Percentiles rank a stretch among this genome's conserved stretches.
phyloP scores from a whole-genome alignment of 139 green algal species.

The Protoeuglena noctilucae region DNA sequence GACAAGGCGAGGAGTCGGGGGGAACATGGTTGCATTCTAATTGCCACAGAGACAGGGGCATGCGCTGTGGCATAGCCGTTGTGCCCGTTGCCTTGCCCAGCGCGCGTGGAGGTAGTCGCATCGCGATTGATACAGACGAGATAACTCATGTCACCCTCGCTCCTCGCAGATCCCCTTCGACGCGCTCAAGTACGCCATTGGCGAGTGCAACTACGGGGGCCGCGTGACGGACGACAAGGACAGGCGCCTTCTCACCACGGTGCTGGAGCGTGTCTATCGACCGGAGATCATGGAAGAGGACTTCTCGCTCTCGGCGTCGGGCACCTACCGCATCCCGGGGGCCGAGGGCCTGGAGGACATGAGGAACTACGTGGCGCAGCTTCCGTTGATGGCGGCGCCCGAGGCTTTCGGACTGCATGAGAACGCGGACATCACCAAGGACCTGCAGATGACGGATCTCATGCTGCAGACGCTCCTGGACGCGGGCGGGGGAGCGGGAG shows the following conservation, averaged over 20 bases:
- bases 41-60: too few species aligned
- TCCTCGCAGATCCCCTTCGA: conserved; percentile 16
- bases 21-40: too few species aligned
- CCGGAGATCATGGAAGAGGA: conserved; percentile 9
- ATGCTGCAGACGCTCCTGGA: conserved; percentile 7
- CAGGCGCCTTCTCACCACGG: conserved; percentile 16
- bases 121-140: too few species aligned
- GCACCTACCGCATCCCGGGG: conserved; percentile 6
- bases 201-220: conserved; percentile 31
- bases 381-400: conserved; percentile 14
- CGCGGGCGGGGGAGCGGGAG: neutral
- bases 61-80: too few species aligned
- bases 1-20: too few species aligned
- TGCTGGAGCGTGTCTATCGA: conserved; percentile 6
- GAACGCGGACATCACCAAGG: conserved; percentile 22
- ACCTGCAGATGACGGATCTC: conserved; percentile 7
- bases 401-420: conserved; percentile 26
- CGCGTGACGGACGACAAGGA: conserved; percentile 31
- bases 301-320: conserved; percentile 8
- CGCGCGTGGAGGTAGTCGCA: too few species aligned
- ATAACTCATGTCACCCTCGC: too few species aligned
- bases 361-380: conserved; percentile 11
- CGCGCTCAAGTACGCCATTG: conserved; percentile 22
- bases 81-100: too few species aligned
- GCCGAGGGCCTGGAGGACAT: neutral